A percentile compares a stretch with the other conserved stretches of the same genome.
Conservation (phyloP, 2,329 filamentous ascomycete species). For the Pseudogymnoascus sp. region DNA sequence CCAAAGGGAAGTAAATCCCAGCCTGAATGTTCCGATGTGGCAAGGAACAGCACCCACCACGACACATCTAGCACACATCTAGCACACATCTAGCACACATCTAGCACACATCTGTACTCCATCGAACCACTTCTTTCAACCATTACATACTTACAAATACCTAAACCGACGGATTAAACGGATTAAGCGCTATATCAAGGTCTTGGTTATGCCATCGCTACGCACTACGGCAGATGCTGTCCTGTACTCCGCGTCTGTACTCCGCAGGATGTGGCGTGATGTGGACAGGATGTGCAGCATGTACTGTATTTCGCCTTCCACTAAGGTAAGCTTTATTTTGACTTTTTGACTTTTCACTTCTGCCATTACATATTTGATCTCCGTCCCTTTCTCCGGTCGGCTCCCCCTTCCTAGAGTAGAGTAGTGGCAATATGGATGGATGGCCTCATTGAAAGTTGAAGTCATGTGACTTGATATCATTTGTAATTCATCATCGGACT, state of each 20-base stretch:
- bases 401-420: background rate
- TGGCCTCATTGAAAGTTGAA: background rate
- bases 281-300: background rate
- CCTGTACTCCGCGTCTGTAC: background rate
- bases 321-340: constrained; percentile 5
- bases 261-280: background rate
- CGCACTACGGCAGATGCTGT: background rate
- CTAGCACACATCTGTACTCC: no score
- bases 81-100: no score
- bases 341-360: no score
- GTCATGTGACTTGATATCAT: constrained; percentile 5
- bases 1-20: background rate
- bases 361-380: background rate
- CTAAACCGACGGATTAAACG: background rate
- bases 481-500: background rate
- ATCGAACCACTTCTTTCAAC: background rate
- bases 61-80: no score
- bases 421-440: background rate
- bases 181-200: background rate
- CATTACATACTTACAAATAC: background rate
- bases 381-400: background rate
- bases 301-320: background rate
- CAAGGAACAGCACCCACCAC: background rate
- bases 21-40: background rate
- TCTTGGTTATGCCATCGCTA: background rate